Evolutionary conservation across 106 monocot genomes (phyloP), one percentile per base, ranked within the genome.

Genomic region (Phalaenopsis aphrodite): DNA sequence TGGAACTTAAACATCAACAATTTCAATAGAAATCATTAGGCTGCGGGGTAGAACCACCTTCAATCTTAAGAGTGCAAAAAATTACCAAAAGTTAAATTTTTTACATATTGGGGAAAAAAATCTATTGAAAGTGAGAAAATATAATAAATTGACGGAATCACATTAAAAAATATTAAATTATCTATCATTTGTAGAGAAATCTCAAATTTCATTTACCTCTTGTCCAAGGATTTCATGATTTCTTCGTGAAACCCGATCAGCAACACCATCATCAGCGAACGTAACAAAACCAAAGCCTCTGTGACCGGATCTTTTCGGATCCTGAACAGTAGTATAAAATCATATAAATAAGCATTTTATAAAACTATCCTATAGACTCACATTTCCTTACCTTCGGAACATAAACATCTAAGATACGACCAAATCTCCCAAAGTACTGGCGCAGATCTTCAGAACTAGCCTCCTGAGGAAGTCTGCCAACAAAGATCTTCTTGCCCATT

Each of bases 241-340:
- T 84, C 98, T 89, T 19, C 98, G 89, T 52, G 92, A 85, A 45
- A 98, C 94, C 67, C 94, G 94, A 79, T 98, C 94, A 48, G 94
- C 98, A n/a, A 90, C 94, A 80, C 92, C 94, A 82, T 94, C 98
- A 56, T 98, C 98, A 79, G 98, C 92, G 91, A 98, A 98, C 45
- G 94, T 98, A 9, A 98, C 94, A 89, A 94, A 98, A 71, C 98
- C 98, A 92, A 98, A 98, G 45, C 98, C 94, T 67, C 98, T 85
- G 80, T 98, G 98, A 12, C 98, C 98, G 73, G 76, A 87, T 87
- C 83, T 94, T 83, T 98, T 98, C 6, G 94, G 98, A 87, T 98
- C 94, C 98, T 98, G 71, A 42, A 43, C 55, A 75, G 43, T 30
- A 56, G 48, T 17, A 80, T 66, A 14, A n/a, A 19, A 76, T 21